A percentile compares a stretch with the other conserved stretches of the same genome.
These are phyloP conservation scores for Ambrosiella cleistominuta DNA, from an alignment of 2,329 filamentous ascomycete species.

Conservation along the genomic window DNA sequence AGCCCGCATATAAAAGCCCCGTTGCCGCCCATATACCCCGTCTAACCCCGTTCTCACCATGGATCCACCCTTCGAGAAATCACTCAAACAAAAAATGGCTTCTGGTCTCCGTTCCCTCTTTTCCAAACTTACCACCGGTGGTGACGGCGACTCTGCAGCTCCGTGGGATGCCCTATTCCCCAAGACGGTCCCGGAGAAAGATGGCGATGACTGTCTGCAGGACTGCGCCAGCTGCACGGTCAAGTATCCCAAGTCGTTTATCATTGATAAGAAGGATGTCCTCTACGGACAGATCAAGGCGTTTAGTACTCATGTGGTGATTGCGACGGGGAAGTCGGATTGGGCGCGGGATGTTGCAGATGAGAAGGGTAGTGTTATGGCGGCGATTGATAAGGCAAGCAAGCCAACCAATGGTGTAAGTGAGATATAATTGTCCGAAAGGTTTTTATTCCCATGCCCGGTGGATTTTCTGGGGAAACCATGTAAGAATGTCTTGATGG, in stretches of 20 bases:
- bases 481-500: background rate
- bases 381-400: constrained; percentile 44
- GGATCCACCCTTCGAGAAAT: background rate
- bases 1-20: background rate
- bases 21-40: background rate
- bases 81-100: constrained; percentile 22
- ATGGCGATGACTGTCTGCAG: constrained; percentile 75
- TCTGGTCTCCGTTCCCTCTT: constrained; percentile 26
- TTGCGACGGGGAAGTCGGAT: constrained; percentile 89
- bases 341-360: constrained; percentile 83
- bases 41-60: background rate
- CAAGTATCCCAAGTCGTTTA: constrained; percentile 53
- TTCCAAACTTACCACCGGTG: constrained; percentile 19
- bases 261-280: constrained; percentile 59
- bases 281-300: constrained; percentile 74
- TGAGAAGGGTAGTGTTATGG: constrained; percentile 72
- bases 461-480: background rate
- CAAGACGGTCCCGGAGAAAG: constrained; percentile 53
- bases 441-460: background rate
- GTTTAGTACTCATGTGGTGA: constrained; percentile 77
- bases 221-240: constrained; percentile 73
- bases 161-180: constrained; percentile 44
- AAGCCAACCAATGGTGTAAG: constrained; percentile 52
- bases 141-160: constrained; percentile 15
- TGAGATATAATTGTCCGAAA: constrained; percentile 13